These are phyloP conservation scores for Vigna radiata DNA, from an alignment of 306 rosid species.

Conservation along the genomic window DNA sequence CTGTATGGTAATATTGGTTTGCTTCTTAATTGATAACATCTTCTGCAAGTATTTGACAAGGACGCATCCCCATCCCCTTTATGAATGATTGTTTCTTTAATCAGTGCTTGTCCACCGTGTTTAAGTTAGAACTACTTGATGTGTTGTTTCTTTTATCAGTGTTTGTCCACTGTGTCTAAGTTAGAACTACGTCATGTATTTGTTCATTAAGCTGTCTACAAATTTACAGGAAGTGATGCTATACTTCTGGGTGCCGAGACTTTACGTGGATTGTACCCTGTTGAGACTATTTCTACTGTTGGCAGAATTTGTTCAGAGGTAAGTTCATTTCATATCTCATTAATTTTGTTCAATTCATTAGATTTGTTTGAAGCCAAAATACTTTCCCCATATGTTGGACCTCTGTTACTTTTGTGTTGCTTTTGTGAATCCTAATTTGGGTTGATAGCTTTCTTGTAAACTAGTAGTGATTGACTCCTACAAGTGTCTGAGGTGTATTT, in stretches of 20 bases:
- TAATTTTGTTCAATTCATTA: slow-evolving; percentile 12
- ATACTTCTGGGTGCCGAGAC: slow-evolving; percentile 99
- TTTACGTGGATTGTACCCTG: slow-evolving; percentile 92
- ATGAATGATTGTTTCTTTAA: slow-evolving; percentile 6
- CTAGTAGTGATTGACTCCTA: neutral
- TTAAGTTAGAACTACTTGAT: slow-evolving; percentile 33
- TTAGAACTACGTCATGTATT: slow-evolving; percentile 11
- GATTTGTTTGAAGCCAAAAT: slow-evolving; percentile 3
- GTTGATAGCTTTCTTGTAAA: slow-evolving; percentile 21
- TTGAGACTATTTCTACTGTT: slow-evolving; percentile 94
- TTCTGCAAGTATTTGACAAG: too few species aligned
- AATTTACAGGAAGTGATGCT: slow-evolving; percentile 89
- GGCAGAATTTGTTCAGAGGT: slow-evolving; percentile 97
- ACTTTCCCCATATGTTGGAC: slow-evolving; percentile 15
- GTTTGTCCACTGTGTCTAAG: slow-evolving; percentile 23
- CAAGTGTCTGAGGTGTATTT: neutral
- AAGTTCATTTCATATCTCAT: slow-evolving; percentile 22
- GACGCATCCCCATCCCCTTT: neutral
- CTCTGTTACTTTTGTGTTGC: slow-evolving; percentile 15
- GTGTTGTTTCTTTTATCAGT: neutral
- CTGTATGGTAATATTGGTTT: too few species aligned
- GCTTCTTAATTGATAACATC: too few species aligned
- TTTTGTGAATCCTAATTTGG: neutral
- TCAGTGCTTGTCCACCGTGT: neutral
- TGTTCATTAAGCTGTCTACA: slow-evolving; percentile 39